A percentile compares a stretch with the other conserved stretches of the same genome.
Evolutionary conservation across 108 stramenopile species (phyloP).

Genomic region (Mediolabrus comicus): DNA sequence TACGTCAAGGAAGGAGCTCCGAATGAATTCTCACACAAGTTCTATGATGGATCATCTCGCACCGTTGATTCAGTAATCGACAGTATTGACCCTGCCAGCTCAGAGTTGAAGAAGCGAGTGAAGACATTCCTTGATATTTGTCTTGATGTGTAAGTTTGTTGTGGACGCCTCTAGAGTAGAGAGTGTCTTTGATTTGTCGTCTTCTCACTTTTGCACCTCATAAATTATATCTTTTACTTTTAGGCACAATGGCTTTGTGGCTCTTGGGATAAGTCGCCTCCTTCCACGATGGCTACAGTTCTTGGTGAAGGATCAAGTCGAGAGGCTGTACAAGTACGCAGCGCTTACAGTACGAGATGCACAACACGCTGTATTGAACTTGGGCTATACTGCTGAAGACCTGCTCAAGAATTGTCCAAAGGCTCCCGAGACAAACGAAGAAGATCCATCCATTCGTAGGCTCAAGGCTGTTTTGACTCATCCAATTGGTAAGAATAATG

Average conservation of each 20-base stretch:
- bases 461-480: conserved; percentile 63
- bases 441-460: conserved; percentile 32
- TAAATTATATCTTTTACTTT: not conserved
- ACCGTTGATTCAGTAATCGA: conserved; percentile 14
- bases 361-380: conserved; percentile 34
- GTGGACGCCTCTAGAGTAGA: not conserved
- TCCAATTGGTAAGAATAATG: conserved; percentile 47
- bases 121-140: conserved; percentile 31
- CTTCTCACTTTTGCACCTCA: not conserved
- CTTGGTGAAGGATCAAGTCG: conserved; percentile 28
- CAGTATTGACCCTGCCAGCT: conserved; percentile 19
- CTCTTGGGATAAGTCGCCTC: conserved; percentile 32
- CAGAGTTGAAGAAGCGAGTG: conserved; percentile 26
- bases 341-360: conserved; percentile 43
- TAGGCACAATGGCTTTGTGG: conserved; percentile 45
- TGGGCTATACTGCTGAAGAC: conserved; percentile 31
- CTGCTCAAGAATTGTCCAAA: conserved; percentile 30
- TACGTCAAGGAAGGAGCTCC: conserved; percentile 33
- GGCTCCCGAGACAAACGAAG: conserved; percentile 10
- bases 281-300: conserved; percentile 37
- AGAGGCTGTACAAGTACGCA: conserved; percentile 30
- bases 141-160: conserved; percentile 16
- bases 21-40: conserved; percentile 33
- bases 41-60: conserved; percentile 16
- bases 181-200: not conserved